Base-by-base conservation (phyloP, 2,329 filamentous ascomycete species). In the Sporothrix sp. region DNA sequence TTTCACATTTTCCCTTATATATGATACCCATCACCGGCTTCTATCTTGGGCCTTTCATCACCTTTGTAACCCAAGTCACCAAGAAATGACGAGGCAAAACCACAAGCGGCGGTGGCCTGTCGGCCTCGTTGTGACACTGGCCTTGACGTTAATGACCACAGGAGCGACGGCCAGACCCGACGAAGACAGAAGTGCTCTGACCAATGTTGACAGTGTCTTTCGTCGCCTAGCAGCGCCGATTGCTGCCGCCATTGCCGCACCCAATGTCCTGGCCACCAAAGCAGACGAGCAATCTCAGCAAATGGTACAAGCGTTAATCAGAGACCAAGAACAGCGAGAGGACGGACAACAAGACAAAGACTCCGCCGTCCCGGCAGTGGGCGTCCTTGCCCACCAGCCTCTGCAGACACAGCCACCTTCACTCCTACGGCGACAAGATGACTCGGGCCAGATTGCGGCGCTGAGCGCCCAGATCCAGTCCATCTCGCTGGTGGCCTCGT, bases 381-480 rank as follows among this genome's bases (percentile, higher is more conserved):
- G 42, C 11, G 23, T 21, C 5, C 21, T 28, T 4, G 25, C 49
- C 18, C 36, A 35, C 2, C 36, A 40, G 7, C 42, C 49, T 39
- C 8, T 43, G 9, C 51, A 56, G 37, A 61, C 63, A 39, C 62
- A 62, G 4, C 50, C 61, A 0, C 59, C 60, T 6, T 14, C 45
- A 20, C 50, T 56, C 11, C 37, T n/a, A 16, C 56, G 57, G 7
- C 62, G 63, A 42, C 52, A 59, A 27, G 42, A 58, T 32, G 48
- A 59, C 51, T 48, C 55, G 36, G 57, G 54, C 25, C 59, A 62
- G 53, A 52, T 62, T 28, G 46, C 53, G 36, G 58, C 59, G 6
- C 57, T 62, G 37, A 59, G 58, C 50, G 52, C 53, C 21, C 60
- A 62, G 52, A 59, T 65, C 42, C 57, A 60, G 37, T 63, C 63